Conservation (phyloP, 2,329 filamentous ascomycete genomes). For the Thelonectria olida region DNA sequence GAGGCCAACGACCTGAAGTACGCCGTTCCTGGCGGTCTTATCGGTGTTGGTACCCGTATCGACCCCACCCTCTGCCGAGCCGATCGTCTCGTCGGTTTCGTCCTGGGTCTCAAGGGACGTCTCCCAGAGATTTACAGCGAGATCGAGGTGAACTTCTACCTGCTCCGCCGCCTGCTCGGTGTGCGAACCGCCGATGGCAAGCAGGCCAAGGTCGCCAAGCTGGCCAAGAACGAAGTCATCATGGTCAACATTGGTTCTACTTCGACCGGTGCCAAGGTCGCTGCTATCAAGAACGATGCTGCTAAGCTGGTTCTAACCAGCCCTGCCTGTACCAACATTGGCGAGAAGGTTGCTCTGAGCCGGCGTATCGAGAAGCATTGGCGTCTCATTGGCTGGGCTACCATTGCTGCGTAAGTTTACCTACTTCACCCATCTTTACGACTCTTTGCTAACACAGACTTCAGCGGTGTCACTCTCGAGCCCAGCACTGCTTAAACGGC, state of each 20-base stretch:
- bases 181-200: slow-evolving; percentile 98
- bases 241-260: slow-evolving; percentile 99
- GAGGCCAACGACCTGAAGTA: slow-evolving; percentile 99
- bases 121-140: slow-evolving; percentile 98
- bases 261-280: slow-evolving; percentile 95
- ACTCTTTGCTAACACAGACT: slow-evolving; percentile 35
- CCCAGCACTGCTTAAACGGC: slow-evolving; percentile 55
- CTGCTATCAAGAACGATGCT: slow-evolving; percentile 96
- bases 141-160: slow-evolving; percentile 99
- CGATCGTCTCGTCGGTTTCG: slow-evolving; percentile 98
- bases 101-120: slow-evolving; percentile 91
- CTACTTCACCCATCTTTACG: not conserved
- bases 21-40: slow-evolving; percentile 95
- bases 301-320: slow-evolving; percentile 93
- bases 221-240: slow-evolving; percentile 97
- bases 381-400: slow-evolving; percentile 93
- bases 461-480: slow-evolving; percentile 63
- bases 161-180: slow-evolving; percentile 91
- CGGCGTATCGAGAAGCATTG: slow-evolving; percentile 99
- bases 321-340: slow-evolving; percentile 95
- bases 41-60: slow-evolving; percentile 97
- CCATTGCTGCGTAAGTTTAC: slow-evolving; percentile 73
- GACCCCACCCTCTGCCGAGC: slow-evolving; percentile 98
- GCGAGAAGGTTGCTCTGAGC: slow-evolving; percentile 96
- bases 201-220: slow-evolving; percentile 98